Base-by-base conservation (phyloP, 2,329 filamentous ascomycete species). In the Thelonectria blattea region DNA sequence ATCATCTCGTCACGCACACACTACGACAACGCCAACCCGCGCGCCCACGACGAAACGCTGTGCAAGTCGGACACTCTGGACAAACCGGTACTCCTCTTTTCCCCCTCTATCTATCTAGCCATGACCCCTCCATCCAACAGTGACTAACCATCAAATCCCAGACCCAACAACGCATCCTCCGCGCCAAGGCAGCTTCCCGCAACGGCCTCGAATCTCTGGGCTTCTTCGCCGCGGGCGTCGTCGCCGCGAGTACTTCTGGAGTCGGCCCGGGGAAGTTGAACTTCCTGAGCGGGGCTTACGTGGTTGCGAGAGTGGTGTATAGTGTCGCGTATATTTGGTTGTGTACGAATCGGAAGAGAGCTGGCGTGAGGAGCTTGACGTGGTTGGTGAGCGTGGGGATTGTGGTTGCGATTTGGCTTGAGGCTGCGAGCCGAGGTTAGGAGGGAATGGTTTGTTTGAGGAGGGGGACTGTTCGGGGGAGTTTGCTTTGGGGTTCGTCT, bases 121-220 rank as follows among this genome's bases (percentile, higher is more conserved):
- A 34, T 34, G 10, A 48, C 32, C 20, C 24, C 54, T 30, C 15
- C 14, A 34, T 8, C 22, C 27, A 14, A 20, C 18, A 43, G 3
- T n/a, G n/a, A n/a, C n/a, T n/a, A n/a, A n/a, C n/a, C n/a, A n/a
- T n/a, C n/a, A n/a, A n/a, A n/a, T n/a, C n/a, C n/a, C 63, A 85
- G 71, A 79, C 77, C 24, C 84, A 88, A 69, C 86, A 85, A 69
- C 79, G 79, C 54, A 76, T 83, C 30, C 71, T 86, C 43, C 81
- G 84, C 51, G 78, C 81, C 27, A 81, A 88, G 68, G 81, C 82
- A 20, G 80, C 81, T 5, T 67, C 73, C 6, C 68, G 72, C 41
- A 83, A 83, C 66, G 77, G 73, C 61, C 75, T 80, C 62, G 80
- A 83, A 71, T 79, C 77, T 3, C 61, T 83, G 11, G 78, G 77